Conservation (phyloP, 2,329 filamentous ascomycete genomes). For the Aspergillus sp. region DNA sequence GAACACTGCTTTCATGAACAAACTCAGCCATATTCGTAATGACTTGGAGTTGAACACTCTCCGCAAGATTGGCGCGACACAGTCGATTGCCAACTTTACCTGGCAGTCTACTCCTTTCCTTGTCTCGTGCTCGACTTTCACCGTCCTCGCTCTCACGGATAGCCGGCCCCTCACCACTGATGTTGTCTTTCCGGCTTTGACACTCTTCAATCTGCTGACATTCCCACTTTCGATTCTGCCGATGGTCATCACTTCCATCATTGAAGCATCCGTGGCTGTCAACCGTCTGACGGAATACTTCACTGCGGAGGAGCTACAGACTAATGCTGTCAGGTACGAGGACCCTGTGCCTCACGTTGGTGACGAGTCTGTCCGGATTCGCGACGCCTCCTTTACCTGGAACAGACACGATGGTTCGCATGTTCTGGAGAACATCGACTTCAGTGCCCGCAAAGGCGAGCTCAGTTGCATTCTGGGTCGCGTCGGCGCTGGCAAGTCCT, state of each 20-base stretch:
- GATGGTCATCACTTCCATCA: slow-evolving; percentile 96
- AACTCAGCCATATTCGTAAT: slow-evolving; percentile 92
- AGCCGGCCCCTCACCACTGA: slow-evolving; percentile 82
- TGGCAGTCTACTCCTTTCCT: slow-evolving; percentile 98
- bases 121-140: slow-evolving; percentile 94
- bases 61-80: slow-evolving; percentile 90
- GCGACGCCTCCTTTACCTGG: slow-evolving; percentile 90
- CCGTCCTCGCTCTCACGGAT: slow-evolving; percentile 84
- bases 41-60: slow-evolving; percentile 93
- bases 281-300: slow-evolving; percentile 82
- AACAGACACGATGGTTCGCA: slow-evolving; percentile 70
- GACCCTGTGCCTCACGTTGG: slow-evolving; percentile 71
- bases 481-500: slow-evolving; percentile 95
- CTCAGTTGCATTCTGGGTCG: slow-evolving; percentile 89
- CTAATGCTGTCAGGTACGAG: slow-evolving; percentile 71
- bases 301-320: slow-evolving; percentile 82
- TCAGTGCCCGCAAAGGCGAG: slow-evolving; percentile 87
- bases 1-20: slow-evolving; percentile 96
- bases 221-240: slow-evolving; percentile 92
- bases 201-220: slow-evolving; percentile 91
- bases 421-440: slow-evolving; percentile 78
- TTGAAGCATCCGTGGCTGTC: slow-evolving; percentile 92
- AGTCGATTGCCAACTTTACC: slow-evolving; percentile 93
- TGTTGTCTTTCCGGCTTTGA: slow-evolving; percentile 89
- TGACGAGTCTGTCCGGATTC: slow-evolving; percentile 81